Base-by-base conservation (phyloP, 176 grass and related monocot species). In the Phragmites australis region DNA sequence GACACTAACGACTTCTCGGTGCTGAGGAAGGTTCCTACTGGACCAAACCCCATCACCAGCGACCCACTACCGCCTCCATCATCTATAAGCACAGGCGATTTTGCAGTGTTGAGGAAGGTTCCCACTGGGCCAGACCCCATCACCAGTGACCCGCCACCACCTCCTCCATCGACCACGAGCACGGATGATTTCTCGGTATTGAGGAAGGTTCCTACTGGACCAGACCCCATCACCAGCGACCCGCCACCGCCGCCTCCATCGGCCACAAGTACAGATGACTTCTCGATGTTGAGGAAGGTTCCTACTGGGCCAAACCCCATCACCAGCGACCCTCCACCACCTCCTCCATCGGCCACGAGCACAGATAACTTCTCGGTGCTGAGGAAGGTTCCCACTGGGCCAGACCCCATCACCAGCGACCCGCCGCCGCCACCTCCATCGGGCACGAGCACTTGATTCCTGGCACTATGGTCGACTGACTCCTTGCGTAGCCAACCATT, bases 271-370 rank as follows among this genome's bases (percentile, higher is more conserved):
- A 12, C 16, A 0, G 7, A 1, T 11, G 21, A 23, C 18, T 55
- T 74, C 49, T 11, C 70, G 2, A 26, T 32, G 44, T 39, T 67
- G 13, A 60, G 67, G n/a, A 61, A 55, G 49, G 70, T 83, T 16
- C 48, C 70, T 12, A 12, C 2, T 0, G 81, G 60, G 34, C 49
- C 31, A 1, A 55, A 25, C 32, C 50, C 6, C 34, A 16, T 1
- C 2, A 55, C 72, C 21, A 74, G 34, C 1, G 37, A 42, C 19
- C 31, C n/a, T n/a, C n/a, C n/a, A n/a, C n/a, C n/a, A n/a, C n/a
- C n/a, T n/a, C n/a, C n/a, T n/a, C n/a, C n/a, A n/a, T n/a, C n/a
- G n/a, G n/a, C n/a, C n/a, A n/a, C n/a, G n/a, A n/a, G n/a, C n/a
- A n/a, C n/a, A n/a, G n/a, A n/a, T 11, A 10, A 23, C 18, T 55